Evolutionary conservation across 768 basidiomycete genomes (phyloP).

Genomic region (Tylopilus plumbeoviolaceoides): DNA sequence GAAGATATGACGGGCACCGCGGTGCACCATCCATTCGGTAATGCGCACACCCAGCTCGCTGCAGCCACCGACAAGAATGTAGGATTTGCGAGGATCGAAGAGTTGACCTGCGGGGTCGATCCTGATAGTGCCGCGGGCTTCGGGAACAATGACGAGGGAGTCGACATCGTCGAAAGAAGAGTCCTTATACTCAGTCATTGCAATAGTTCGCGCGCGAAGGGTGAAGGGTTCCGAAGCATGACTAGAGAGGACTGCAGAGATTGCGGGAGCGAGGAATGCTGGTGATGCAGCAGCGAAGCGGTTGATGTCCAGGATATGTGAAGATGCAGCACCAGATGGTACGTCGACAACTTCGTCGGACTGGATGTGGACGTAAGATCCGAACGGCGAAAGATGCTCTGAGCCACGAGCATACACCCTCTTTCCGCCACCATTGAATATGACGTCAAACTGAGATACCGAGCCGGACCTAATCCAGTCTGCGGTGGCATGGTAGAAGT

Average conservation of each 20-base stretch:
- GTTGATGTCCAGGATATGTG: slow-evolving; percentile 20
- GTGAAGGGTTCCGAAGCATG: slow-evolving; percentile 17
- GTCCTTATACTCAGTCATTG: slow-evolving; percentile 11
- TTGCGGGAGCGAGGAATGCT: slow-evolving; percentile 12
- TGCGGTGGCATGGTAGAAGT: slow-evolving; percentile 2
- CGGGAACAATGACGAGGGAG: slow-evolving; percentile 19
- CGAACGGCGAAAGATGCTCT: slow-evolving; percentile 23
- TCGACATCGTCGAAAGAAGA: slow-evolving; percentile 1
- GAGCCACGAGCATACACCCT: slow-evolving; percentile 12
- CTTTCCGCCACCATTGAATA: slow-evolving; percentile 23
- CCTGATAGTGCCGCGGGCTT: slow-evolving; percentile 5
- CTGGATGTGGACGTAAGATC: slow-evolving; percentile 24
- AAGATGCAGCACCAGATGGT: slow-evolving; percentile 16
- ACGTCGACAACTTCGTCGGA: slow-evolving; percentile 13
- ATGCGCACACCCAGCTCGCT: slow-evolving; percentile 26
- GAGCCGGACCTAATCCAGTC: slow-evolving; percentile 15
- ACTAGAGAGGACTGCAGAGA: slow-evolving; percentile 17
- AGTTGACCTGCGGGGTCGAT: slow-evolving; percentile 26
- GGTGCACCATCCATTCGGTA: slow-evolving; percentile 32
- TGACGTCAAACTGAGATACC: slow-evolving; percentile 18
- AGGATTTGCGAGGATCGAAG: slow-evolving; percentile 28
- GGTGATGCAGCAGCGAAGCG: slow-evolving; percentile 20
- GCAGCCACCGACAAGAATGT: slow-evolving; percentile 19
- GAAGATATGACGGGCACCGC: slow-evolving; percentile 31
- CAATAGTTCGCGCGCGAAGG: slow-evolving; percentile 4